Base-by-base conservation (phyloP, 2,329 filamentous ascomycete species). In the Fusarium succisae region DNA sequence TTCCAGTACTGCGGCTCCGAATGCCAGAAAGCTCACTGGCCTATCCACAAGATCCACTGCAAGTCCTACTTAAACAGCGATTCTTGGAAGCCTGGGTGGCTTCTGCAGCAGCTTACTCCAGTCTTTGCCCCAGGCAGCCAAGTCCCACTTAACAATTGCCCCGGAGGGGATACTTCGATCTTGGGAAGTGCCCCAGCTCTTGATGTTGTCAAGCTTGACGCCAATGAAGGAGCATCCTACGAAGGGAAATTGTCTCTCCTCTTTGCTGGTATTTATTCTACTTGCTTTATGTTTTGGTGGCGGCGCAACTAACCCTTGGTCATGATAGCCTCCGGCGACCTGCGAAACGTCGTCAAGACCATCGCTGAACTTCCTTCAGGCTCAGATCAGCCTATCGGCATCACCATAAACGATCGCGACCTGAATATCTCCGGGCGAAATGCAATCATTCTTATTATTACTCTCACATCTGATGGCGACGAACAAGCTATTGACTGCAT, bases 1-100 rank as follows among this genome's bases (percentile, higher is more conserved):
- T 15, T 5, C 1, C 13, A 74, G 66, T 74, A 70, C 53, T 74
- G 70, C 13, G 8, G 61, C 20, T 18, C 15, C 12, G 43, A 47
- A 8, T 74, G 70, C 18, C 59, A 70, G 24, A 54, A 37, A 5
- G n/a, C 20, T 0, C 61, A 73, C 26, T 63, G 53, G 53, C 6
- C 18, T 1, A 1, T 26, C 2, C 63, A 74, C 10, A 59, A 54
- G 14, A 0, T 8, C 2, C 8, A 53, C 24, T 74, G 63, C 48
- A 59, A 24, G 14, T 30, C 28, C 11, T 10, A 4, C 1, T 30
- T 12, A 3, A 30, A 30, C 28, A 30, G 28, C 28, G 9, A 12
- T 4, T 4, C 10, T 30, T 30, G 28, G 28, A 12, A 30, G 28
- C 28, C 28, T 30, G 28, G 28, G 28, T 28, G 28, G 28, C 28